phyloP scores from a whole-genome alignment of 768 basidiomycete species.

The Tulasnella sp. region DNA sequence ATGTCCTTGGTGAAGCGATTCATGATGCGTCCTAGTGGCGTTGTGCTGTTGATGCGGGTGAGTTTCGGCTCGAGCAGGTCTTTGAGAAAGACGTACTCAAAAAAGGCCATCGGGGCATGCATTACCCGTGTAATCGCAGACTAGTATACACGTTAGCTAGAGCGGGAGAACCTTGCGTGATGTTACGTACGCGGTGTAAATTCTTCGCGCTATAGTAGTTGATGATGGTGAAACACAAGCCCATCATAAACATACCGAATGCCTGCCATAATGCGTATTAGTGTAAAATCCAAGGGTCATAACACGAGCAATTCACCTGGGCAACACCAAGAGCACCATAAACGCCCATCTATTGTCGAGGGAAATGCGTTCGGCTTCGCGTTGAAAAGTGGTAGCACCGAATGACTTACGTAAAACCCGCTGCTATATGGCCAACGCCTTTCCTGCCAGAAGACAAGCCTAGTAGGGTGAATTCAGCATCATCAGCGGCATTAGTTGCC shows the following conservation, averaged over 20 bases:
- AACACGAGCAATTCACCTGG: neutral
- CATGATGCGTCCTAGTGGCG: conserved; percentile 29
- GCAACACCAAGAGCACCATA: neutral
- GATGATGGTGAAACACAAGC: neutral
- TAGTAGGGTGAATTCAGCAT: neutral
- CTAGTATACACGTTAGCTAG: neutral
- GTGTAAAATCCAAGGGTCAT: no score
- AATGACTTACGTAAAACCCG: neutral
- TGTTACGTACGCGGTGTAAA: neutral
- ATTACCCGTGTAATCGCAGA: neutral
- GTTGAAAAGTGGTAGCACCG: neutral
- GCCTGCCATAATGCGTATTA: neutral
- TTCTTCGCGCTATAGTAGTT: neutral
- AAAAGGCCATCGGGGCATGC: neutral
- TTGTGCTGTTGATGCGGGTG: neutral
- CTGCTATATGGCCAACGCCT: neutral
- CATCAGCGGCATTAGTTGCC: neutral
- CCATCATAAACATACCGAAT: conserved; percentile 4
- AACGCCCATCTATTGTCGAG: neutral
- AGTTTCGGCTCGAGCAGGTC: neutral
- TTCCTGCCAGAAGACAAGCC: conserved; percentile 5
- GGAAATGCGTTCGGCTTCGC: neutral
- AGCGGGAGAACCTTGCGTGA: neutral
- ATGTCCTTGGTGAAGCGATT: conserved; percentile 32
- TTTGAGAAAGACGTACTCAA: conserved; percentile 1